Base-by-base conservation (phyloP, 495 filamentous ascomycete species). In the Entonaema liquescens region DNA sequence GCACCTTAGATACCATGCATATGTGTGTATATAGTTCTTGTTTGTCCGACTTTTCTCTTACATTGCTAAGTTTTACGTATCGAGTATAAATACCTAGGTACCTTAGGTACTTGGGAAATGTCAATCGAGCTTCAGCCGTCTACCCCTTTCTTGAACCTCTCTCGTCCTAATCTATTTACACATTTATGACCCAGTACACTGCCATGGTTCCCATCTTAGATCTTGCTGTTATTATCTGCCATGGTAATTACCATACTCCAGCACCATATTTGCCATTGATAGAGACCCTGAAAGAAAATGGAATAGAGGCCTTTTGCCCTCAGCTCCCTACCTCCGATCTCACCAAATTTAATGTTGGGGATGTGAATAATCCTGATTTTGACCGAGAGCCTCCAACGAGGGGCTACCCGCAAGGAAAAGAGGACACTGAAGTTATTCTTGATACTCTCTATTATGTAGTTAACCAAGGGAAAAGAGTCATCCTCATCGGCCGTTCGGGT, bases 191-290 rank as follows among this genome's bases (percentile, higher is more conserved):
- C 3, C 29, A 31, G 3, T 31, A 31, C 29, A 31, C 7, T 31
- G 7, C 29, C 29, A 31, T 31, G 29, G 29, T 7, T 26, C 21
- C 50, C 53, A 55, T 54, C 65, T 64, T 50, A 12, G 42, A 59
- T 23, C 33, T 69, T 1, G 54, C 58, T 26, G 58, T 68, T 33
- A 55, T 81, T 26, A 62, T 80, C 31, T 76, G 74, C 59, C 77
- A 78, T 72, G 80, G 80, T 53, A 77, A 72, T 23, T 83, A 76
- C 62, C 79, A 80, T 62, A 80, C 67, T 1, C 76, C 80, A 0
- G 74, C 70, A 5, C 74, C 75, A 15, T 83, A 80, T 28, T 19
- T 68, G 26, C 70, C 76, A 3, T 71, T 83, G 1, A 44, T 80
- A 0, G 23, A 79, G 5, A 52, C 65, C 0, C 55, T 83, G 13